Evolutionary conservation across 306 rosid species (phyloP).

Genomic region (Abrus precatorius): DNA sequence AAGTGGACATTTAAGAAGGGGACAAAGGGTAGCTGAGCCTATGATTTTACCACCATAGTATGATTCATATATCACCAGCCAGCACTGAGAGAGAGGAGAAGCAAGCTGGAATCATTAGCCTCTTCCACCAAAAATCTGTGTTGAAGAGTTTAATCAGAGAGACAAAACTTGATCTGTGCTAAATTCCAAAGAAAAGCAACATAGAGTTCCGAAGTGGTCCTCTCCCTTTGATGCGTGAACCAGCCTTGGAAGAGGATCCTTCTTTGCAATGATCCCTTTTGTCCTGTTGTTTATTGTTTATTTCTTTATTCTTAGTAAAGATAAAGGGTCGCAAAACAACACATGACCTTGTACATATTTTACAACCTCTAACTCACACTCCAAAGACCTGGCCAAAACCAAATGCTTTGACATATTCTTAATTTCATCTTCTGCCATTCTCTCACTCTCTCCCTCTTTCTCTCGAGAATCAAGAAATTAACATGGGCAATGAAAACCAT

Average conservation of each 20-base stretch:
- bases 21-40: slow-evolving; percentile 56
- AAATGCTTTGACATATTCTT: slow-evolving; percentile 6
- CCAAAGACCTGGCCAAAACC: slow-evolving; percentile 37
- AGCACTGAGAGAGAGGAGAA: not conserved
- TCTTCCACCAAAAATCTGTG: slow-evolving; percentile 31
- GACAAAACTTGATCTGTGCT: slow-evolving; percentile 34
- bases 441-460: slow-evolving; percentile 6
- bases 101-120: slow-evolving; percentile 42
- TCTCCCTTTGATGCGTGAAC: slow-evolving; percentile 32
- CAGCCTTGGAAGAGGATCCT: slow-evolving; percentile 40
- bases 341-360: slow-evolving; percentile 52
- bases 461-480: not conserved
- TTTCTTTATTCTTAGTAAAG: slow-evolving; percentile 3
- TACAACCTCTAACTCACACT: slow-evolving; percentile 56
- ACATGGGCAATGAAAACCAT: slow-evolving; percentile 60
- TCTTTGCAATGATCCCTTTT: slow-evolving; percentile 38
- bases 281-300: slow-evolving; percentile 2
- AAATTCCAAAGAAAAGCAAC: slow-evolving; percentile 44
- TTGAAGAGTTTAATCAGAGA: slow-evolving; percentile 36
- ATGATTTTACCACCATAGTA: slow-evolving; percentile 47
- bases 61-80: slow-evolving; percentile 44
- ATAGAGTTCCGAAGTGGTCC: slow-evolving; percentile 41
- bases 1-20: slow-evolving; percentile 36
- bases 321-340: slow-evolving; percentile 35
- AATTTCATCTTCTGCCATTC: not conserved